These are phyloP conservation scores for Kitagawia praeruptora DNA, from an alignment of 129 eudicot species.

Conservation along the genomic window DNA sequence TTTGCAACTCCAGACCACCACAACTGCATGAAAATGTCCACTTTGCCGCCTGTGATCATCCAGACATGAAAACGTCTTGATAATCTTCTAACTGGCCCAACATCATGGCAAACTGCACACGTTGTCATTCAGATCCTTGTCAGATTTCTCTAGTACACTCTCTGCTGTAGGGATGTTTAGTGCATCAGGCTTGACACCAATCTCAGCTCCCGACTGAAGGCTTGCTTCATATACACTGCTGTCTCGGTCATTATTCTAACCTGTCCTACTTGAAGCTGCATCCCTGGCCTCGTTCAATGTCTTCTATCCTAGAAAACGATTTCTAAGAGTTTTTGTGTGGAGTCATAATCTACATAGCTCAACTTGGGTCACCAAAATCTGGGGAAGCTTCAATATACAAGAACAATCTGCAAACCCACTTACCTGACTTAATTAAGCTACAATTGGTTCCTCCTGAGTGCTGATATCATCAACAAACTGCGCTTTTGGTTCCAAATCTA, in stretches of 20 bases:
- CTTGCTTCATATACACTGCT: constrained; percentile 70
- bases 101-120: too few species aligned
- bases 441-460: constrained; percentile 46
- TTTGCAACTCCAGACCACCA: too few species aligned
- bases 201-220: constrained; percentile 63
- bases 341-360: background rate
- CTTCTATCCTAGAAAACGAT: too few species aligned
- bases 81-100: too few species aligned
- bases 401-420: background rate
- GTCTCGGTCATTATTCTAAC: constrained; percentile 62
- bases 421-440: constrained; percentile 48
- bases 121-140: too few species aligned
- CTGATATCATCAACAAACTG: constrained; percentile 49
- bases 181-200: constrained; percentile 47
- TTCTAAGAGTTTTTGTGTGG: background rate
- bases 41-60: too few species aligned
- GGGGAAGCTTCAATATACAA: background rate
- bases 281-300: constrained; percentile 61
- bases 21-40: too few species aligned
- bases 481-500: constrained; percentile 89
- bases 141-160: constrained; percentile 54
- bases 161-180: constrained; percentile 46
- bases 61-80: too few species aligned
- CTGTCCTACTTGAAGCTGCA: constrained; percentile 45
- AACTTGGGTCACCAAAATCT: background rate